Percentiles rank a stretch among this genome's conserved stretches.
These are phyloP conservation scores for Rhizopogon vesiculosus DNA, from an alignment of 768 basidiomycete species.

Conservation along the genomic window DNA sequence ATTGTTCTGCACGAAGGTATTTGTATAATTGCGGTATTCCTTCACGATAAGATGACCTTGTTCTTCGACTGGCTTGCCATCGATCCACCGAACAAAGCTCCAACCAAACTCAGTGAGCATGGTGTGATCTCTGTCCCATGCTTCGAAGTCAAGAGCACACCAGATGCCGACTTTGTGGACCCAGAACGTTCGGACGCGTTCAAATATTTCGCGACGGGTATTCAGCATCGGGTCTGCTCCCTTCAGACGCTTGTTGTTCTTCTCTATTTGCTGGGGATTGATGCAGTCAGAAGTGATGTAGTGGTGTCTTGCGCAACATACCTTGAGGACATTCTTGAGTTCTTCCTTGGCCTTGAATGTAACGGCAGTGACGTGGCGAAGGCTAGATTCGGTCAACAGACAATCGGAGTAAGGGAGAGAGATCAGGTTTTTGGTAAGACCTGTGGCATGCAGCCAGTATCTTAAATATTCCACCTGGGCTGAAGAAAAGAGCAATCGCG, in stretches of 20 bases:
- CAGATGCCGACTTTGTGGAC: slow-evolving; percentile 60
- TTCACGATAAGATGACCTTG: slow-evolving; percentile 60
- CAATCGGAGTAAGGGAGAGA: slow-evolving; percentile 78
- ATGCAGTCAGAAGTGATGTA: not conserved
- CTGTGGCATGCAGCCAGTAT: slow-evolving; percentile 78
- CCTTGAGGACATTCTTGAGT: slow-evolving; percentile 60
- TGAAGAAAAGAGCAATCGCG: slow-evolving; percentile 77
- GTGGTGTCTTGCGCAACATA: slow-evolving; percentile 14
- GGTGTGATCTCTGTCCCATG: slow-evolving; percentile 74
- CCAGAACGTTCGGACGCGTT: slow-evolving; percentile 64
- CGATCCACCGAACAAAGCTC: slow-evolving; percentile 53
- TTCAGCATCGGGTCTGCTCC: slow-evolving; percentile 52
- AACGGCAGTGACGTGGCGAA: slow-evolving; percentile 56
- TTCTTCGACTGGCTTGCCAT: slow-evolving; percentile 42
- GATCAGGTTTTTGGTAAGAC: slow-evolving; percentile 56
- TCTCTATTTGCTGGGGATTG: slow-evolving; percentile 57
- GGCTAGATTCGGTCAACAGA: slow-evolving; percentile 54
- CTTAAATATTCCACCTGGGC: slow-evolving; percentile 81
- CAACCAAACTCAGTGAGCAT: slow-evolving; percentile 84
- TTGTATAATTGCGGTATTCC: slow-evolving; percentile 53
- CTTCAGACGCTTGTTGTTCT: slow-evolving; percentile 76
- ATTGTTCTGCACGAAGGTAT: slow-evolving; percentile 62
- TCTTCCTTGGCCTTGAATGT: slow-evolving; percentile 49
- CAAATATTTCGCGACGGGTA: slow-evolving; percentile 59
- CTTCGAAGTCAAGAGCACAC: slow-evolving; percentile 80